Base-by-base conservation (phyloP, 179 eudicot species). In the Corrigiola litoralis region DNA sequence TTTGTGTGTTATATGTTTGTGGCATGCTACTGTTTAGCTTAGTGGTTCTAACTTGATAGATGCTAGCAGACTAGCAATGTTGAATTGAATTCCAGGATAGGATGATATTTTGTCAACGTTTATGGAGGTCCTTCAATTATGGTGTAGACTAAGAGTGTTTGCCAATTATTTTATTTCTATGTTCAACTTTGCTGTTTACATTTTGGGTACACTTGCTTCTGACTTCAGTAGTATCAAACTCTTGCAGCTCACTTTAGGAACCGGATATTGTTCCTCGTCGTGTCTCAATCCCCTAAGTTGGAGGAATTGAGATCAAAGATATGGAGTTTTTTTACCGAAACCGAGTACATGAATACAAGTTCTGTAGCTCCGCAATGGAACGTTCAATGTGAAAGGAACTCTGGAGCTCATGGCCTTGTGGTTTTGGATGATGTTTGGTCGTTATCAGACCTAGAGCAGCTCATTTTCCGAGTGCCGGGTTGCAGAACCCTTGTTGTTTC, bases 391-490 rank as follows among this genome's bases (percentile, higher is more conserved):
- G 72, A 80, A 14, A 64, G 57, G 45, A 79, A 40, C 13, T 25
- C 53, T 31, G 72, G 44, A 25, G 37, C 66, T 9, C 54, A 55
- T 21, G 67, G 81, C 8, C 89, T 89, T 1, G 78, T 91, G 67
- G 81, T 91, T 57, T 73, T 91, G 67, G 97, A 91, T 79, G 97
- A 91, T 78, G 97, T 91, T 53, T 91, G 97, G 97, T 75, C 95
- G 2, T 79, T 81, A 38, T 69, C 85, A 0, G 87, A 67, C 29
- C 81, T 91, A 1, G 81, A 81, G 49, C 89, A 86, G 63, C 87
- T 91, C 36, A 61, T 85, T 61, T 66, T 79, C 45, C 72, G 59
- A 55, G 67, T 81, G 28, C 89, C 94, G 0, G 87, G 89, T 4
- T 86, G 91, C 77, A 91, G 81, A 54, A 82, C 86, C 38, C 80